Conservation (phyloP, 495 filamentous ascomycete genomes). For the Penicillium pancosmium region DNA sequence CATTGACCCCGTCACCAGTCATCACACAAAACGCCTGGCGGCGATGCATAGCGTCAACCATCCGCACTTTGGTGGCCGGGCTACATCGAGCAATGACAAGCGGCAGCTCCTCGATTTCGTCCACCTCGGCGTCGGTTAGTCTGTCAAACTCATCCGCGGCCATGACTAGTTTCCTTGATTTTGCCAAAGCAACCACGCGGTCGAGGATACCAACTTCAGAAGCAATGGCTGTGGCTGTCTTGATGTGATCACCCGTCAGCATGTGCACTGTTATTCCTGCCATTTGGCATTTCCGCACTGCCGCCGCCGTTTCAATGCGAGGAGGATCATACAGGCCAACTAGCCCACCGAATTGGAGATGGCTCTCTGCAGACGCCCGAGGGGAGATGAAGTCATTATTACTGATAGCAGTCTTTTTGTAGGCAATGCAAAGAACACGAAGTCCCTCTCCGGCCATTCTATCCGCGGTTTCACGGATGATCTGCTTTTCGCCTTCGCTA, state of each 20-base stretch:
- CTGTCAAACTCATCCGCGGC: conserved; percentile 65
- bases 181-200: conserved; percentile 45
- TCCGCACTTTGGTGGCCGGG: conserved; percentile 69
- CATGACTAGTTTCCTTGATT: conserved; percentile 57
- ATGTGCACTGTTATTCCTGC: conserved; percentile 71
- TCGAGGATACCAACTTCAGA: conserved; percentile 66
- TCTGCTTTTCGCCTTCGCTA: conserved; percentile 49
- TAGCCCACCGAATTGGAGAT: conserved; percentile 59
- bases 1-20: conserved; percentile 86
- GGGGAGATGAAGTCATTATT: conserved; percentile 29
- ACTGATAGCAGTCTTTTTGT: conserved; percentile 39
- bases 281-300: conserved; percentile 55
- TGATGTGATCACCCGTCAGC: conserved; percentile 68
- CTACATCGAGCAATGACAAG: conserved; percentile 71
- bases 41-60: conserved; percentile 71
- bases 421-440: conserved; percentile 76
- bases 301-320: conserved; percentile 60
- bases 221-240: conserved; percentile 65
- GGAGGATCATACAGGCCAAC: conserved; percentile 73
- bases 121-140: conserved; percentile 61
- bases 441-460: conserved; percentile 75
- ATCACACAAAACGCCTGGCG: conserved; percentile 67
- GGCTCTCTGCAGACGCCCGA: conserved; percentile 51
- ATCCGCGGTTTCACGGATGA: conserved; percentile 62
- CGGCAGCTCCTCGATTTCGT: conserved; percentile 61